phyloP scores from a whole-genome alignment of 169 alveolate genomes.

The Eimeria tenella region DNA sequence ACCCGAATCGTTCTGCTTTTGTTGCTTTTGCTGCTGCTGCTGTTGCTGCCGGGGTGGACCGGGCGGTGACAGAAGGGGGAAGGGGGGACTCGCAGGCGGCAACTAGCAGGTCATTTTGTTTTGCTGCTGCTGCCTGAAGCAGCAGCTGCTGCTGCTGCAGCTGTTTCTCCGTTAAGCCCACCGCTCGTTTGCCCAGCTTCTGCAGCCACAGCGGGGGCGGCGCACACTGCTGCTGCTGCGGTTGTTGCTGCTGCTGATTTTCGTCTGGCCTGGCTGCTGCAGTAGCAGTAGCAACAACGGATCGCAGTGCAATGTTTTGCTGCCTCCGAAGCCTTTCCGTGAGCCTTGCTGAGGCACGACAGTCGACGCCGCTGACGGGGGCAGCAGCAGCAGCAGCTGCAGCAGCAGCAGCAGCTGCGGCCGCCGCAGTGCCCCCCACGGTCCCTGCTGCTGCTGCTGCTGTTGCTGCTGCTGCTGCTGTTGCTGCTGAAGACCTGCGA shows the following conservation, averaged over 20 bases:
- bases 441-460: not conserved
- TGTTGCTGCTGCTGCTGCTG: slow-evolving; percentile 16
- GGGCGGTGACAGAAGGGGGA: not conserved
- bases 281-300: slow-evolving; percentile 4
- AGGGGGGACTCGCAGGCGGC: not conserved
- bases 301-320: not conserved
- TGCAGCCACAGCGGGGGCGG: slow-evolving; percentile 2
- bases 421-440: not conserved
- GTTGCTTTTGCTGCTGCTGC: not conserved
- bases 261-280: not conserved
- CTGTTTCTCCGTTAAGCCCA: slow-evolving; percentile 34
- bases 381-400: slow-evolving; percentile 25
- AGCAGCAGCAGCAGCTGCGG: not conserved
- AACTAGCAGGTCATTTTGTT: not conserved
- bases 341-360: slow-evolving; percentile 34
- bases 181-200: slow-evolving; percentile 26
- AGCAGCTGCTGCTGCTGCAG: slow-evolving; percentile 27
- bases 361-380: not conserved
- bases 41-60: not conserved
- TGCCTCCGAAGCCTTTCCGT: not conserved
- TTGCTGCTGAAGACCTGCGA: not conserved
- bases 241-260: slow-evolving; percentile 11
- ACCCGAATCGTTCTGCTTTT: not conserved
- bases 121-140: not conserved
- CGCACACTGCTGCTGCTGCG: not conserved